Base-by-base conservation (phyloP, 768 basidiomycete genomes). In the Lactarius psammicola region DNA sequence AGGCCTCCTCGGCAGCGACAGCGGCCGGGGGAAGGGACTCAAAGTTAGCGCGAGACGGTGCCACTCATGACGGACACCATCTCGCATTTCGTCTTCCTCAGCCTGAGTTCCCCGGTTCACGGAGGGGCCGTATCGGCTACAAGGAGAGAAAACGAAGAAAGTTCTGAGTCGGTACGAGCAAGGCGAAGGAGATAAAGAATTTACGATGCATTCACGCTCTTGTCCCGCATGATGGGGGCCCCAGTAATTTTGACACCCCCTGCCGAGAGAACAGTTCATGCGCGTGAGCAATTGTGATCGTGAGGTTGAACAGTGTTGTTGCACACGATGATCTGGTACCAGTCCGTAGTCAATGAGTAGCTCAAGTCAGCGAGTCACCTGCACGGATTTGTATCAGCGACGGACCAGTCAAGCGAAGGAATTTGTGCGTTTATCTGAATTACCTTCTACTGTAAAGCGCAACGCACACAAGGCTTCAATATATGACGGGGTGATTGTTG, bases 311-410 rank as follows among this genome's bases (percentile, higher is more conserved):
- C 18, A 64, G 18, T 4, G 66, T 62, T 18, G 30, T 20, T 20
- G 13, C 4, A 7, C 65, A n/a, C n/a, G n/a, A n/a, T n/a, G 62
- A 49, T 44, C 28, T 26, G 17, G 59, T 44, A 59, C 62, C 8
- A 56, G 61, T 2, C 62, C 66, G 26, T 64, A n/a, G n/a, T n/a
- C 51, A 31, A 67, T 51, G 56, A 59, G 54, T 2, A 62, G 62
- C 8, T 59, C 62, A 31, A 67, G n/a, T 55, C 66, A 67, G 18
- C 62, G 62, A 38, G 62, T 55, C 8, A 63, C 56, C 60, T 63
- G 33, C 3, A 5, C n/a, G 9, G 20, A 33, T 17, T 23, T 17
- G 11, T 17, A 31, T 49, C 53, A 51, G 30, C 13, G 9, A 44
- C 13, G 15, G 18, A 18, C 18, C 18, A 38, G 8, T 30, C 15